Base-by-base conservation (phyloP, 345 rosid species). In the Corymbia maculata region DNA sequence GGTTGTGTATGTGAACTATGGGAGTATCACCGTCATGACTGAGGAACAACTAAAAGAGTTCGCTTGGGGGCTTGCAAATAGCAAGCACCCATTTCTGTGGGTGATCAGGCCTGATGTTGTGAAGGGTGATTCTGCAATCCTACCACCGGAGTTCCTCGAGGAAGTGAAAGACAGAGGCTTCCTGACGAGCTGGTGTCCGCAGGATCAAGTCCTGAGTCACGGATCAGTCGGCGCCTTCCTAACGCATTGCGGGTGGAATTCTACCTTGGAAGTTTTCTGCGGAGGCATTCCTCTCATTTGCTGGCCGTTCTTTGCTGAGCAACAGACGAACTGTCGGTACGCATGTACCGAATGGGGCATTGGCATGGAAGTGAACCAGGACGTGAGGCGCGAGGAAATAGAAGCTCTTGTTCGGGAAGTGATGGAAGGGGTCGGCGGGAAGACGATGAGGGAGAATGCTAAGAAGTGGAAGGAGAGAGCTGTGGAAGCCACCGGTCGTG, bases 231-330 rank as follows among this genome's bases (percentile, higher is more conserved):
- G 91, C 3, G 92, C 79, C 79, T 93, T 93, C 85, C 51, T 91
- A 3, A 93, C 88, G 24, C 92, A 93, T 16, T 90, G 93, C 4
- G 93, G 93, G 16, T 91, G 93, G 92, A 93, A 93, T 75, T 93
- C 93, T 8, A 61, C 26, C 6, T 3, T 90, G 82, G 93, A 93
- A 87, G 51, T 86, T 30, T 53, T 91, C 45, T 44, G 87, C 52
- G 86, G 50, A 14, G 92, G 94, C 0, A 88, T 87, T 28, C 91
- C 92, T 1, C n/a, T 92, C 19, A 79, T 90, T 16, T 90, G 92
- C 59, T 90, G 92, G 94, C 93, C 92, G 0, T 91, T 88, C 49
- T 89, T 91, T 2, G 93, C 66, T 2, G 93, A 92, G n/a, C 92
- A 92, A 51, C 91, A 79, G 15, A 91, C 90, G 0, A 91, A 88